Evolutionary conservation across 2,329 filamentous ascomycete species (phyloP).

Genomic region (Verticillium zaregamsianum): DNA sequence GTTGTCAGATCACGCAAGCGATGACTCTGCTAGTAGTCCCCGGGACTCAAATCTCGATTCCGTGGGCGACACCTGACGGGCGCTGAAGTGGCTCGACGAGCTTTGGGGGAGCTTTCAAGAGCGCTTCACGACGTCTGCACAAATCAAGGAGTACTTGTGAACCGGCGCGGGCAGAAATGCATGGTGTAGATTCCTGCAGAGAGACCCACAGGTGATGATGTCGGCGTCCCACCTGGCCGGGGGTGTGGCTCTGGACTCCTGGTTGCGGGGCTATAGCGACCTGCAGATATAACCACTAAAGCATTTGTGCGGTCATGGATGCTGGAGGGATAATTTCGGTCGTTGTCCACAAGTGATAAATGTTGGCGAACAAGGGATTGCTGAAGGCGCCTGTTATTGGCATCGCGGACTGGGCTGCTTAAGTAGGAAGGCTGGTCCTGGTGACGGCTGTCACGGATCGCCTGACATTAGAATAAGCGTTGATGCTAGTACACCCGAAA

Average conservation of each 20-base stretch:
- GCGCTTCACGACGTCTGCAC: neutral
- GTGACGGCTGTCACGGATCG: neutral
- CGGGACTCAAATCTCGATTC: no score
- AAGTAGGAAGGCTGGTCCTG: neutral
- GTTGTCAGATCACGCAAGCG: no score
- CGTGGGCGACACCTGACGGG: no score
- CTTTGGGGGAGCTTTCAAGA: no score
- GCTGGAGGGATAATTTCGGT: constrained; percentile 29
- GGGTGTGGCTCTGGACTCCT: constrained; percentile 10
- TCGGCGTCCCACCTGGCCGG: constrained; percentile 7
- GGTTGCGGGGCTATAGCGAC: constrained; percentile 25
- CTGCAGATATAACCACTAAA: constrained; percentile 31
- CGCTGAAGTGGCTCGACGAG: no score
- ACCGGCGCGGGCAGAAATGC: neutral
- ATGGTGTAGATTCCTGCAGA: neutral
- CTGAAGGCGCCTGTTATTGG: neutral
- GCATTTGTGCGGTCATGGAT: constrained; percentile 25
- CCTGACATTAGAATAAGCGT: neutral
- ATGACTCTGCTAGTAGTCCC: no score
- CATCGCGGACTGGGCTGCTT: neutral
- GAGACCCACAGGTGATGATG: constrained; percentile 1
- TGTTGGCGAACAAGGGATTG: neutral
- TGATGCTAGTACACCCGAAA: neutral
- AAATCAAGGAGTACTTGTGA: neutral
- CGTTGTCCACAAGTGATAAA: constrained; percentile 20